A percentile compares a stretch with the other conserved stretches of the same genome.
phyloP scores from a whole-genome alignment of 768 basidiomycete genomes.

The Psilocybe cubensis region DNA sequence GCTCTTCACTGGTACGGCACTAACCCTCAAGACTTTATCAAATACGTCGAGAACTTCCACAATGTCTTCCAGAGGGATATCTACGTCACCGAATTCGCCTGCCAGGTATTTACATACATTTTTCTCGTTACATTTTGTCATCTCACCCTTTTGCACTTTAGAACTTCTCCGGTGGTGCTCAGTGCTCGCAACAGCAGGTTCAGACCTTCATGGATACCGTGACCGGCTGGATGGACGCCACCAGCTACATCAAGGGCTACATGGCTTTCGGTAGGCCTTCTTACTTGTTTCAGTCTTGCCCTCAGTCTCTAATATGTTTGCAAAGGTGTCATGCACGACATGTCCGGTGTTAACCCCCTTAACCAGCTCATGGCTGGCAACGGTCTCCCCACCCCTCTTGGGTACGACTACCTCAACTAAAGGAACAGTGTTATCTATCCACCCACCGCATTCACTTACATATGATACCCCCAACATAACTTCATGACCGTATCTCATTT shows the following conservation, averaged over 20 bases:
- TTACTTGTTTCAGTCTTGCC: background rate
- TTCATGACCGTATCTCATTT: conserved; percentile 14
- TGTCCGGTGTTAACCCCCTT: conserved; percentile 56
- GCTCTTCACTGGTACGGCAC: conserved; percentile 77
- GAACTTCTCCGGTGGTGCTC: conserved; percentile 56
- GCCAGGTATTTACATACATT: conserved; percentile 43
- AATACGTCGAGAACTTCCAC: conserved; percentile 52
- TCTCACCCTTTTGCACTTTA: conserved; percentile 25
- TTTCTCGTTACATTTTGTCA: background rate
- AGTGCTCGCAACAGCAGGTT: conserved; percentile 44
- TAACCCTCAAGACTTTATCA: conserved; percentile 47
- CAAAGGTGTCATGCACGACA: conserved; percentile 56
- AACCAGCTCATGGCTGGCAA: conserved; percentile 54
- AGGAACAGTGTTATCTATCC: conserved; percentile 2
- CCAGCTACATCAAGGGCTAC: conserved; percentile 42
- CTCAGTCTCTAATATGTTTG: background rate
- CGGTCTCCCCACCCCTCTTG: conserved; percentile 57
- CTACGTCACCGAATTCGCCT: conserved; percentile 76
- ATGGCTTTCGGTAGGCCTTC: conserved; percentile 64
- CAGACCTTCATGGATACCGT: conserved; percentile 50
- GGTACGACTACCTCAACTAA: conserved; percentile 48
- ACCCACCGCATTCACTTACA: conserved; percentile 6
- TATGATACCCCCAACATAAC: conserved; percentile 30
- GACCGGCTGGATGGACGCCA: conserved; percentile 48
- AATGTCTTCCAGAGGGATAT: conserved; percentile 44